Evolutionary conservation across 2,329 filamentous ascomycete species (phyloP).

Genomic region (Fusarium longipes): DNA sequence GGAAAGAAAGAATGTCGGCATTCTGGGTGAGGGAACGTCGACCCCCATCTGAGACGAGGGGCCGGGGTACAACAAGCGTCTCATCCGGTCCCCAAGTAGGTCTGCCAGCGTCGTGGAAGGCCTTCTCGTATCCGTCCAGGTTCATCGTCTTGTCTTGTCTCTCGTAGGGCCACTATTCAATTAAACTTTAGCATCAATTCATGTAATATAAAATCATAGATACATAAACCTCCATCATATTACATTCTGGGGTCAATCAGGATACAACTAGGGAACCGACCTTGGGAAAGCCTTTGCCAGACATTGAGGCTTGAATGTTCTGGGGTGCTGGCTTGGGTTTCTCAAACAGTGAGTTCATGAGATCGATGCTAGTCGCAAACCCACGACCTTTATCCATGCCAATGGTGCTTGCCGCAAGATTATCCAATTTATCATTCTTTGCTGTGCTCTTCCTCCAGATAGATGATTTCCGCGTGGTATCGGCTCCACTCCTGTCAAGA

Average conservation of each 20-base stretch:
- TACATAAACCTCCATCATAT: slow-evolving; percentile 49
- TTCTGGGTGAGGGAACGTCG: slow-evolving; percentile 45
- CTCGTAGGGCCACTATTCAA: slow-evolving; percentile 84
- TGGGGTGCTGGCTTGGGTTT: slow-evolving; percentile 70
- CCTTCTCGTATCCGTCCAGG: slow-evolving; percentile 71
- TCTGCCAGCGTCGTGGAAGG: slow-evolving; percentile 79
- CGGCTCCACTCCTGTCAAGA: slow-evolving; percentile 56
- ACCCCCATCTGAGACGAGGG: slow-evolving; percentile 54
- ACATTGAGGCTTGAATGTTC: slow-evolving; percentile 62
- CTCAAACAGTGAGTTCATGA: slow-evolving; percentile 95
- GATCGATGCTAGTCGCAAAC: slow-evolving; percentile 89
- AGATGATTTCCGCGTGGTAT: slow-evolving; percentile 59
- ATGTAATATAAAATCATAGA: slow-evolving; percentile 47
- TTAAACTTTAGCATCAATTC: slow-evolving; percentile 60
- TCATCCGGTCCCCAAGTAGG: slow-evolving; percentile 83
- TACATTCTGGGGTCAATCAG: slow-evolving; percentile 48
- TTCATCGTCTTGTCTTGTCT: slow-evolving; percentile 78
- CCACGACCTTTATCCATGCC: slow-evolving; percentile 66
- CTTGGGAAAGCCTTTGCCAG: slow-evolving; percentile 80
- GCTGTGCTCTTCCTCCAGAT: slow-evolving; percentile 51
- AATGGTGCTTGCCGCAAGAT: slow-evolving; percentile 46
- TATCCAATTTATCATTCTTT: slow-evolving; percentile 47
- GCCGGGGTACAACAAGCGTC: slow-evolving; percentile 70
- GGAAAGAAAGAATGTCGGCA: slow-evolving; percentile 50
- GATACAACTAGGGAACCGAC: slow-evolving; percentile 74